Percentiles rank a stretch among this genome's conserved stretches.
phyloP scores from a whole-genome alignment of 495 filamentous ascomycete species.

The Aspergillus kassunensis region DNA sequence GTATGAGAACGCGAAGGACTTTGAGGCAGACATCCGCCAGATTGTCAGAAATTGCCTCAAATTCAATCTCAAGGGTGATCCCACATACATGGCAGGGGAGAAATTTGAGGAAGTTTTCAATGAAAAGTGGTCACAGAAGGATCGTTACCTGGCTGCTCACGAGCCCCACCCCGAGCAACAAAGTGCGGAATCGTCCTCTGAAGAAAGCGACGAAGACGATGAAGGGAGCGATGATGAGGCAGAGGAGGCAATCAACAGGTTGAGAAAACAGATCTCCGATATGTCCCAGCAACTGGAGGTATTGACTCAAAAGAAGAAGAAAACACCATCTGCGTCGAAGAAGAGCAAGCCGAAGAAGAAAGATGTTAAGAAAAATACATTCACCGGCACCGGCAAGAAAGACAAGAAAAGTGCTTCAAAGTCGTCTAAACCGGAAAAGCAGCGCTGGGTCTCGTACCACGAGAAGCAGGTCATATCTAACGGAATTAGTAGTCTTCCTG shows the following conservation, averaged over 20 bases:
- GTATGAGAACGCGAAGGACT: constrained; percentile 79
- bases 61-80: constrained; percentile 81
- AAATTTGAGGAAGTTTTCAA: constrained; percentile 70
- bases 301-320: constrained; percentile 58
- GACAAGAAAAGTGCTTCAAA: constrained; percentile 47
- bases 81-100: constrained; percentile 65
- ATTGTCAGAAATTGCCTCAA: constrained; percentile 88
- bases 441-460: constrained; percentile 57
- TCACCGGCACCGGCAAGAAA: constrained; percentile 49
- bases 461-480: constrained; percentile 86
- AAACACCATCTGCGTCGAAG: constrained; percentile 57
- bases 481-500: constrained; percentile 69
- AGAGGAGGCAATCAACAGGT: constrained; percentile 59
- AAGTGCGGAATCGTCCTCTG: constrained; percentile 51
- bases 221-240: constrained; percentile 64
- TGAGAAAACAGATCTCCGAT: constrained; percentile 63
- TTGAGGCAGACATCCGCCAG: constrained; percentile 74
- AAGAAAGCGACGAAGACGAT: constrained; percentile 60
- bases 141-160: constrained; percentile 71
- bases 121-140: constrained; percentile 66
- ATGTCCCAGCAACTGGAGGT: constrained; percentile 54
- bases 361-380: constrained; percentile 41
- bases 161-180: constrained; percentile 55
- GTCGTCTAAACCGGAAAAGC: constrained; percentile 42
- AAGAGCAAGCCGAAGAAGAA: constrained; percentile 53